These are phyloP conservation scores for Suillus luteus DNA, from an alignment of 768 basidiomycete genomes.

Conservation along the genomic window DNA sequence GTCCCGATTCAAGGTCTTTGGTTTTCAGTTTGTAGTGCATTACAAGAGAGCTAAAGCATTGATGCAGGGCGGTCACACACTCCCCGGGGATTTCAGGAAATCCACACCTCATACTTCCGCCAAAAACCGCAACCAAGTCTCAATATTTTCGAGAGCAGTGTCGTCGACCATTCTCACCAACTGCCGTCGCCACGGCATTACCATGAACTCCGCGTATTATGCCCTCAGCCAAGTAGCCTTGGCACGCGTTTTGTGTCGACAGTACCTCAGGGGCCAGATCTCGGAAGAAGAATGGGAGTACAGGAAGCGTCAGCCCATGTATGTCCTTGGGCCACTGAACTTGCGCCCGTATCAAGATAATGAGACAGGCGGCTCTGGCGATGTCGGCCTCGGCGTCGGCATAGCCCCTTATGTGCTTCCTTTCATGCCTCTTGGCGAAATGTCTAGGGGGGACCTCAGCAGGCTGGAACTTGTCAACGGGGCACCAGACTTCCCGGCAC, in stretches of 20 bases:
- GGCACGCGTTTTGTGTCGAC: constrained; percentile 48
- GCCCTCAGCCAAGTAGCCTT: constrained; percentile 52
- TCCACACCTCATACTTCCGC: constrained; percentile 43
- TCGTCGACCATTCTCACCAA: constrained; percentile 34
- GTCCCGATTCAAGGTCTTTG: constrained; percentile 37
- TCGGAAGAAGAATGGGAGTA: constrained; percentile 52
- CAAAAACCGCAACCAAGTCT: constrained; percentile 29
- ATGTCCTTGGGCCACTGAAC: constrained; percentile 50
- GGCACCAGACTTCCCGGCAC: constrained; percentile 40
- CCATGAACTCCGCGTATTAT: constrained; percentile 51
- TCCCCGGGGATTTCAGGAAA: constrained; percentile 43
- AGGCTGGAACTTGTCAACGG: constrained; percentile 37
- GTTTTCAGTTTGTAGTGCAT: background rate
- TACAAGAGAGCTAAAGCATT: constrained; percentile 8
- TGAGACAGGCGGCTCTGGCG: constrained; percentile 41
- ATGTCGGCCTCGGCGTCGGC: constrained; percentile 44
- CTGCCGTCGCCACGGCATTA: constrained; percentile 44
- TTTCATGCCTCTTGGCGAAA: constrained; percentile 44
- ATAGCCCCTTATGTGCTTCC: constrained; percentile 47
- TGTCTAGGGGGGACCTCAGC: constrained; percentile 12
- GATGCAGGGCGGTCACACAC: constrained; percentile 55
- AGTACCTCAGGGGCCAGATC: constrained; percentile 48
- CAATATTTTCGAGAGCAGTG: constrained; percentile 30
- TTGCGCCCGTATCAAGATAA: constrained; percentile 49
- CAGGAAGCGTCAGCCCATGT: constrained; percentile 50